Evolutionary conservation across 2,329 filamentous ascomycete genomes (phyloP), one percentile per base, ranked within the genome.

Genomic region (Curvularia sp.): DNA sequence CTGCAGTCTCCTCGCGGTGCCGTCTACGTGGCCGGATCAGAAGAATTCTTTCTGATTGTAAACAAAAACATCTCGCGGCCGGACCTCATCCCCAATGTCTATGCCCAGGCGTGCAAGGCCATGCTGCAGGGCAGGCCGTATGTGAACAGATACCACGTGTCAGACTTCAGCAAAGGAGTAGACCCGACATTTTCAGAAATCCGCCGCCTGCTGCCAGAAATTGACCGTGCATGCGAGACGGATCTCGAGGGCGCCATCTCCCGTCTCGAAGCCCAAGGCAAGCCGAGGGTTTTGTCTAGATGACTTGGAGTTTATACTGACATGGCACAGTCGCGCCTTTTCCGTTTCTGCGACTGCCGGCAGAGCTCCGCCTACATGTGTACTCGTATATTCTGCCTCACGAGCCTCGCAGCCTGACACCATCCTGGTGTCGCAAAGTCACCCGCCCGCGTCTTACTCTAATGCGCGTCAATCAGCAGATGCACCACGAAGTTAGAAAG

Each of bases 131-230:
- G 60, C 10, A 57, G 62, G 24, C 60, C 55, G 0, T 68, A 62
- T 28, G 52, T 62, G 9, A 73, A 73, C 28, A 50, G 20, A 6
- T 59, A 58, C 41, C 53, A 33, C 9, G 47, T 56, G 10, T 60
- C 58, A 9, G 55, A 65, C 10, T 62, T 56, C 26, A 55, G 15
- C 8, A 61, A 57, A 46, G 65, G 61, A 12, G 52, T 60, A 30
- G 62, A 64, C 24, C 65, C 68, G 18, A 69, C 57, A 1, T 70
- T 70, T 44, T 71, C 71, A 10, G 59, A 64, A 7, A 53, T 72
- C 24, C 61, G 69, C 7, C 26, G 13, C 3, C 42, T 67, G 26
- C 58, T 74, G 1, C 52, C 50, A 49, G 43, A 46, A 1, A 61
- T 73, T 8, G 70, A 73, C 28, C 44, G 51, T 3, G 18, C 63